Evolutionary conservation across 2,329 filamentous ascomycete genomes (phyloP).

Genomic region (Aspergillus sp.): DNA sequence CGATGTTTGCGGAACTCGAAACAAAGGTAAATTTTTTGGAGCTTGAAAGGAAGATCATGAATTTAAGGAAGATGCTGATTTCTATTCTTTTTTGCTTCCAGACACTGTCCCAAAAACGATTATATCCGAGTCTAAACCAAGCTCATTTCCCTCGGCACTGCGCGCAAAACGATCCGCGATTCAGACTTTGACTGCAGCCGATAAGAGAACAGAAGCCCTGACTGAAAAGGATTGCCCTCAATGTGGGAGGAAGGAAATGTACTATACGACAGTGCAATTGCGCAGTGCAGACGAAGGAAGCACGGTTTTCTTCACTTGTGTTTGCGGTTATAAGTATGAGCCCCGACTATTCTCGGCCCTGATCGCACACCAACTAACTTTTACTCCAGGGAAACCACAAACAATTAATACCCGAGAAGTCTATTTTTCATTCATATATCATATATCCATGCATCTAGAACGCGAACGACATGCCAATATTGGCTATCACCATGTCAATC

Average conservation of each 20-base stretch:
- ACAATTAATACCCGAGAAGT: conserved; percentile 31
- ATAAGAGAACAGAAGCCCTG: conserved; percentile 70
- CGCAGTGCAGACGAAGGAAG: conserved; percentile 93
- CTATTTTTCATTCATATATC: conserved; percentile 19
- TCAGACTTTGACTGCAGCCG: conserved; percentile 75
- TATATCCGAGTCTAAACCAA: conserved; percentile 79
- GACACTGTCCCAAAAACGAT: conserved; percentile 75
- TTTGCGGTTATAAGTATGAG: conserved; percentile 78
- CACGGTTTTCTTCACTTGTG: conserved; percentile 86
- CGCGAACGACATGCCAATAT: conserved; percentile 15
- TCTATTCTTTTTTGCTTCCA: conserved; percentile 33
- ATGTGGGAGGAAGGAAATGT: conserved; percentile 79
- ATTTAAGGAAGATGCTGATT: conserved; percentile 16
- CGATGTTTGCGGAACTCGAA: conserved; percentile 81
- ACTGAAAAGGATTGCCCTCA: conserved; percentile 72
- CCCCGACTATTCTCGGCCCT: not conserved
- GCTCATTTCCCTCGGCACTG: conserved; percentile 86
- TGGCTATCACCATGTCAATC: conserved; percentile 19
- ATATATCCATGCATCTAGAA: conserved; percentile 26
- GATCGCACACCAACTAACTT: conserved; percentile 18
- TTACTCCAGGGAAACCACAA: conserved; percentile 32
- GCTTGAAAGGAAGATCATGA: not conserved
- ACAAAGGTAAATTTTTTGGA: conserved; percentile 62
- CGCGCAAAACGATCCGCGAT: conserved; percentile 84
- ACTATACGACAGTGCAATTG: conserved; percentile 80